Evolutionary conservation across 2,329 filamentous ascomycete species (phyloP).

Genomic region (Calonectria pauciramosa): DNA sequence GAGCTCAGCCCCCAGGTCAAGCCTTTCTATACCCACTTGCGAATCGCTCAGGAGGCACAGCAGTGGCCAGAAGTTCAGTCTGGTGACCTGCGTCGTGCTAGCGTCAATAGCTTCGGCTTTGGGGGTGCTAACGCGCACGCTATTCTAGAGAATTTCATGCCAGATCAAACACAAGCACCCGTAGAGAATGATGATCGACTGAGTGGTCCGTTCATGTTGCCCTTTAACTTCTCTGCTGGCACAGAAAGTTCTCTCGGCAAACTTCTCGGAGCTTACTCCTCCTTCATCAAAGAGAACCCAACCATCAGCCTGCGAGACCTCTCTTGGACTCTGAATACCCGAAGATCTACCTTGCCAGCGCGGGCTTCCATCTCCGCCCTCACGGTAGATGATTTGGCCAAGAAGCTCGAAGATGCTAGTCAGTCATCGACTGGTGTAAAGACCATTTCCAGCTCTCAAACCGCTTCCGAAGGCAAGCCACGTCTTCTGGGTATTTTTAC

Average conservation of each 20-base stretch:
- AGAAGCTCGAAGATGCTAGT: slow-evolving; percentile 40
- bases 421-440: background rate
- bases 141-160: slow-evolving; percentile 43
- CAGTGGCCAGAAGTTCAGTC: slow-evolving; percentile 36
- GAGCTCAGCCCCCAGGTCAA: slow-evolving; percentile 44
- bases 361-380: background rate
- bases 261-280: background rate
- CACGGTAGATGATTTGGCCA: slow-evolving; percentile 18
- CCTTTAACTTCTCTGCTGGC: slow-evolving; percentile 23
- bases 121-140: slow-evolving; percentile 60
- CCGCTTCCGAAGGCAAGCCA: background rate
- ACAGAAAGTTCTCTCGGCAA: background rate
- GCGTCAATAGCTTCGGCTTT: slow-evolving; percentile 53
- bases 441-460: slow-evolving; percentile 16
- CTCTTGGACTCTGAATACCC: background rate
- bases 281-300: background rate
- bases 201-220: slow-evolving; percentile 2
- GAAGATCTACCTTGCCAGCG: background rate
- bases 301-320: background rate
- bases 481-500: slow-evolving; percentile 49
- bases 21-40: slow-evolving; percentile 40
- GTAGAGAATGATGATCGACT: background rate
- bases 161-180: background rate
- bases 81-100: slow-evolving; percentile 31
- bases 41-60: slow-evolving; percentile 34